A percentile compares a stretch with the other conserved stretches of the same genome.
These are phyloP conservation scores for Casuarina equisetifolia DNA, from an alignment of 306 rosid species.

Conservation along the genomic window DNA sequence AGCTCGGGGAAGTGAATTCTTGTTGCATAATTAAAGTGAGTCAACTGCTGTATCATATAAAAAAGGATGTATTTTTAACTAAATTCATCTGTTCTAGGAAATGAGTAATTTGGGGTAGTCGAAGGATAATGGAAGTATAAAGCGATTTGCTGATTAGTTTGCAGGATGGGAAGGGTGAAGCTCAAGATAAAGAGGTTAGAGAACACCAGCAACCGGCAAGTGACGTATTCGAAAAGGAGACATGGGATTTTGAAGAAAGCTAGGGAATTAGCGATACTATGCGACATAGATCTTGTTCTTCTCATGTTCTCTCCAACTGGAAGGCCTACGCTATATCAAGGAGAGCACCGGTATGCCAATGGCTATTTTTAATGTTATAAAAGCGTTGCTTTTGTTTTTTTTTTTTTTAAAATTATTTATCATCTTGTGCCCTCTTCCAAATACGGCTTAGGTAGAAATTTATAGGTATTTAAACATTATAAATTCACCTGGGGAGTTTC, in stretches of 20 bases:
- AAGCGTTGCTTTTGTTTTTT: background rate
- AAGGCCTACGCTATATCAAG: constrained; percentile 60
- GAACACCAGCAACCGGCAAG: constrained; percentile 66
- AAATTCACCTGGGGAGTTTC: background rate
- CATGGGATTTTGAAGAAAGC: constrained; percentile 80
- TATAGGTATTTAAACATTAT: background rate
- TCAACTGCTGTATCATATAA: constrained; percentile 8
- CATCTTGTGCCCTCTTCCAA: background rate
- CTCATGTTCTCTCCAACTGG: constrained; percentile 88
- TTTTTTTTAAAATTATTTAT: background rate
- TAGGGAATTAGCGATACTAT: constrained; percentile 64
- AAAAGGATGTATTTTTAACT: background rate
- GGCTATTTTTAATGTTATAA: background rate
- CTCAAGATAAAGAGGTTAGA: constrained; percentile 78
- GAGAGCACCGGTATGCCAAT: constrained; percentile 59
- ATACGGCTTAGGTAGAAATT: background rate
- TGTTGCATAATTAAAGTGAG: constrained; percentile 27
- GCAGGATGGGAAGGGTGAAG: constrained; percentile 87
- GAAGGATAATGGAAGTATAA: background rate
- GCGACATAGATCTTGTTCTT: constrained; percentile 64
- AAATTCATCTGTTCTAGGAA: constrained; percentile 2
- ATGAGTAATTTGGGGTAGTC: constrained; percentile 4
- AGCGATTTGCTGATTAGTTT: constrained; percentile 25
- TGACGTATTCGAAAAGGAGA: constrained; percentile 68
- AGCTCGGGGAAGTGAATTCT: constrained; percentile 12